phyloP scores from a whole-genome alignment of 2,329 filamentous ascomycete genomes.

The Aspergillus tamarii region DNA sequence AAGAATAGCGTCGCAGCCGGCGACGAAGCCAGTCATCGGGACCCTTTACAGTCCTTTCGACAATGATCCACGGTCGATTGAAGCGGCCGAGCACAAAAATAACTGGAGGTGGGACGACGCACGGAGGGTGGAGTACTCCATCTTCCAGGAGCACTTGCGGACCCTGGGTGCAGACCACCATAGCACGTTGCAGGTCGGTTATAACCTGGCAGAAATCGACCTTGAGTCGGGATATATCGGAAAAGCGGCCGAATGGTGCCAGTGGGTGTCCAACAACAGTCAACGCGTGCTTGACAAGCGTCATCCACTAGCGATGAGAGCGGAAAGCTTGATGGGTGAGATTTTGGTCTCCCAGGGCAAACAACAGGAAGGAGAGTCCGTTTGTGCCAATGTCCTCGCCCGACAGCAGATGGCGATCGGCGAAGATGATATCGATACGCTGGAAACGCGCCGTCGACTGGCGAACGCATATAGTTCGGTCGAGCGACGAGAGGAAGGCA shows the following conservation, averaged over 20 bases:
- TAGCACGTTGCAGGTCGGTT: slow-evolving; percentile 31
- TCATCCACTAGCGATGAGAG: slow-evolving; percentile 33
- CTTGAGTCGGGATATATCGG: slow-evolving; percentile 26
- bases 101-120: slow-evolving; percentile 33
- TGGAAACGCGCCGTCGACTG: slow-evolving; percentile 33
- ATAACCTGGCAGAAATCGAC: slow-evolving; percentile 34
- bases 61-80: slow-evolving; percentile 32
- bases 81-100: slow-evolving; percentile 33
- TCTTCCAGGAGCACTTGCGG: slow-evolving; percentile 35
- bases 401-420: slow-evolving; percentile 38
- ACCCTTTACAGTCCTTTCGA: slow-evolving; percentile 25
- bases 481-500: slow-evolving; percentile 26
- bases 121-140: slow-evolving; percentile 30
- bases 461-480: slow-evolving; percentile 28
- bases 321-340: slow-evolving; percentile 34
- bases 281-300: slow-evolving; percentile 30
- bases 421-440: slow-evolving; percentile 34
- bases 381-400: slow-evolving; percentile 35
- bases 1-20: slow-evolving; percentile 15
- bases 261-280: slow-evolving; percentile 34
- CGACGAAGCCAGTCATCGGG: slow-evolving; percentile 21
- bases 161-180: slow-evolving; percentile 33
- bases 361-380: slow-evolving; percentile 32
- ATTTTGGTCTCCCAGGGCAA: slow-evolving; percentile 30
- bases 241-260: slow-evolving; percentile 34